phyloP scores from a whole-genome alignment of 306 rosid species.

The Sphenostylis stenocarpa region DNA sequence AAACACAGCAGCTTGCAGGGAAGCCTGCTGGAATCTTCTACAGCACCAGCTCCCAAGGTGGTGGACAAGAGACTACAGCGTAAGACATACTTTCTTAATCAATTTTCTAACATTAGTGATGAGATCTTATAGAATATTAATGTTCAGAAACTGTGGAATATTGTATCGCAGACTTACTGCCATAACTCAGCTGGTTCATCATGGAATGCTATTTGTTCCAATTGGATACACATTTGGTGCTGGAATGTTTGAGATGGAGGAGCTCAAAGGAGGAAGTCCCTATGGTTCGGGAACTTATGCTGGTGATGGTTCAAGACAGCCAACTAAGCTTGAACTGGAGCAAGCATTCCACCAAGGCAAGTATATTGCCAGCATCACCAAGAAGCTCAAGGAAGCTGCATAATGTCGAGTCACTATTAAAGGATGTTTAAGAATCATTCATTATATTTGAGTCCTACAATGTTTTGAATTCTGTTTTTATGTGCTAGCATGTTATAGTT shows the following conservation, averaged over 20 bases:
- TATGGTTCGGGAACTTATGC: conserved; percentile 83
- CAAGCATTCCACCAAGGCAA: conserved; percentile 85
- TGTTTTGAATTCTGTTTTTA: conserved; percentile 29
- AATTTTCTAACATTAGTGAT: background rate
- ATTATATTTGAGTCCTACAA: conserved; percentile 28
- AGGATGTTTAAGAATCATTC: background rate
- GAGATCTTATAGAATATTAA: background rate
- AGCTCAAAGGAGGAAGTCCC: conserved; percentile 78
- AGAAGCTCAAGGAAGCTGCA: conserved; percentile 74
- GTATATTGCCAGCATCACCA: conserved; percentile 66
- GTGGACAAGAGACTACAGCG: conserved; percentile 89
- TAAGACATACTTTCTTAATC: conserved; percentile 37
- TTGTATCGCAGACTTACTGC: conserved; percentile 60
- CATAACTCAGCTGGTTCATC: conserved; percentile 78
- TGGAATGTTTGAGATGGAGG: conserved; percentile 84
- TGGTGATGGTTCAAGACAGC: conserved; percentile 79
- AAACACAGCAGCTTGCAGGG: conserved; percentile 81
- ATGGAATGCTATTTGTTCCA: conserved; percentile 79
- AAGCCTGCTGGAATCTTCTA: conserved; percentile 78
- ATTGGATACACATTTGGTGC: conserved; percentile 85
- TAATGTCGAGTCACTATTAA: conserved; percentile 3
- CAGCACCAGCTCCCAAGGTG: conserved; percentile 82
- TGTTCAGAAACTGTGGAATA: background rate
- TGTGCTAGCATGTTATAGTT: conserved; percentile 5
- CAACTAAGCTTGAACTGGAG: conserved; percentile 68